phyloP scores from a whole-genome alignment of 306 rosid genomes.

The Dicorynia guianensis region DNA sequence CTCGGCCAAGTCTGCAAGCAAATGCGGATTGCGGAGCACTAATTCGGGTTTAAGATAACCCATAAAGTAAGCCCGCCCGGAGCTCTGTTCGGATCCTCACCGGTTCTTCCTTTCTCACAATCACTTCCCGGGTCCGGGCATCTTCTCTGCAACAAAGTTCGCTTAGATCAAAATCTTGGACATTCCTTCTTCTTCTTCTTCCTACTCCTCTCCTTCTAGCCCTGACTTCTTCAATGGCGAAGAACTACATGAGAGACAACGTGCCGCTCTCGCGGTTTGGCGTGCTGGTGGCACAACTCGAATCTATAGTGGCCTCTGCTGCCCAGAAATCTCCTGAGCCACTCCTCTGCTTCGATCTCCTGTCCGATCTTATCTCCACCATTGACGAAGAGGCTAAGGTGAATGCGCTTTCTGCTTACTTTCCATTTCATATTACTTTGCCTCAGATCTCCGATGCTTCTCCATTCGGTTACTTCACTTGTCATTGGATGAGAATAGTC shows the following conservation, averaged over 20 bases:
- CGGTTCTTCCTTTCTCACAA: no score
- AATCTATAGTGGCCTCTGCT: slow-evolving; percentile 93
- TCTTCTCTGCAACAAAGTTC: neutral
- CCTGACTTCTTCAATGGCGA: slow-evolving; percentile 58
- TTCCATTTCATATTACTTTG: neutral
- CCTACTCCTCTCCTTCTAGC: neutral
- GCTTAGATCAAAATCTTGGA: neutral
- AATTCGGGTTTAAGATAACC: neutral
- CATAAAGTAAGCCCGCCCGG: neutral
- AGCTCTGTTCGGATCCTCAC: neutral
- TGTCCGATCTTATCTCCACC: slow-evolving; percentile 97
- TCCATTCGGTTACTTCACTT: neutral
- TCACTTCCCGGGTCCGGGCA: slow-evolving; percentile 8
- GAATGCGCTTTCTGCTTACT: slow-evolving; percentile 6
- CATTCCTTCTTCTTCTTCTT: neutral
- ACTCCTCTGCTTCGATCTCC: slow-evolving; percentile 96
- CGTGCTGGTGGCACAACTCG: slow-evolving; percentile 92
- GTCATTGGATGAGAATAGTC: neutral
- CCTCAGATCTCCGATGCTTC: slow-evolving; percentile 16
- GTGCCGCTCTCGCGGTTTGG: slow-evolving; percentile 95
- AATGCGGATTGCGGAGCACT: no score
- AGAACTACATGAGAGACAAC: slow-evolving; percentile 57
- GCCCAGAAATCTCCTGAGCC: slow-evolving; percentile 87
- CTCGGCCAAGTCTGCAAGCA: no score
- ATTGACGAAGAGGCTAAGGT: slow-evolving; percentile 90